Percentiles rank a stretch among this genome's conserved stretches.
Conservation (phyloP, 2,329 filamentous ascomycete genomes). For the Pseudogymnoascus verrucosus region DNA sequence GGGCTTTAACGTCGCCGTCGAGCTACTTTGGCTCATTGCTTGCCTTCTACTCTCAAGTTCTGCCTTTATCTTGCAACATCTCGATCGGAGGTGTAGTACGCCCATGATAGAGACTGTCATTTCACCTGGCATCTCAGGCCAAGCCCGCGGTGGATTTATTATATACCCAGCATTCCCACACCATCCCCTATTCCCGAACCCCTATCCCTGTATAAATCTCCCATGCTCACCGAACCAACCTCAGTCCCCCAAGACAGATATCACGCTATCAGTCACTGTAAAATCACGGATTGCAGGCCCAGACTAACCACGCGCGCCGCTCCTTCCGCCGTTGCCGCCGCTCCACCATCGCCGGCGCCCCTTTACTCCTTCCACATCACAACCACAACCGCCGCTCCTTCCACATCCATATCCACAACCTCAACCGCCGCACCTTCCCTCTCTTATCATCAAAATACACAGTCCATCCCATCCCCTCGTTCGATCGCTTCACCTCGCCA, state of each 20-base stretch:
- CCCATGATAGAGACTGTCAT: background rate
- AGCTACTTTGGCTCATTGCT: no score
- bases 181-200: background rate
- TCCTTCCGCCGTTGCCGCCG: background rate
- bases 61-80: no score
- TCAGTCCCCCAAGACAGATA: background rate
- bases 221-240: background rate
- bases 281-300: background rate
- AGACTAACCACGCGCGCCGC: background rate
- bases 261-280: background rate
- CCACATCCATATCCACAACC: background rate
- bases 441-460: background rate
- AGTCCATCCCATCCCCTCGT: background rate
- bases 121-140: background rate
- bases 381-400: background rate
- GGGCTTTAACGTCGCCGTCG: no score
- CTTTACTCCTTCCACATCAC: background rate
- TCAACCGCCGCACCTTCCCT: background rate
- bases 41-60: no score
- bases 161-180: background rate
- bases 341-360: background rate
- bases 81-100: background rate
- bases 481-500: background rate
- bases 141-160: background rate
- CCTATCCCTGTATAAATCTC: background rate